These are phyloP conservation scores for Schizosaccharomyces lindneri DNA, from an alignment of 805 yeast species.

Conservation along the genomic window DNA sequence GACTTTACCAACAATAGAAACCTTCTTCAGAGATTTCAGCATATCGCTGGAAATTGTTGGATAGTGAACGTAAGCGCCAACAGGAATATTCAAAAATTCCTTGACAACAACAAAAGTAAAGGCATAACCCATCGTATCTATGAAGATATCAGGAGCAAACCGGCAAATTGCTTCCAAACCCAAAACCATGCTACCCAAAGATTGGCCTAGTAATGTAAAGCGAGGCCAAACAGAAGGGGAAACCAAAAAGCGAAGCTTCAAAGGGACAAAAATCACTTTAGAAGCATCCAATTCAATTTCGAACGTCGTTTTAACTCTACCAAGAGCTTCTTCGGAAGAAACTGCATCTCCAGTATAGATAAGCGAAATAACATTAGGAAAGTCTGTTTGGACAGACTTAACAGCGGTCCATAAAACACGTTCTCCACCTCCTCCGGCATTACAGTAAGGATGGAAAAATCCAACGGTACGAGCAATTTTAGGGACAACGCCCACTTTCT, in stretches of 20 bases:
- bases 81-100: constrained; percentile 38
- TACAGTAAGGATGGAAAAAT: constrained; percentile 78
- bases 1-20: constrained; percentile 9
- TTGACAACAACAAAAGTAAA: constrained; percentile 50
- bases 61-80: constrained; percentile 76
- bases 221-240: constrained; percentile 52
- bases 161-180: constrained; percentile 44
- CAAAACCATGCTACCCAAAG: constrained; percentile 48
- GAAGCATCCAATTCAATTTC: constrained; percentile 20
- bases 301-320: constrained; percentile 24
- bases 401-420: constrained; percentile 90
- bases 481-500: neutral
- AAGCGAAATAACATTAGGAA: constrained; percentile 28
- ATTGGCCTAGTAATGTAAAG: constrained; percentile 70
- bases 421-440: constrained; percentile 97
- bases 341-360: constrained; percentile 45
- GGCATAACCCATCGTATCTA: constrained; percentile 89
- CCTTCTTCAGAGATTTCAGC: constrained; percentile 32
- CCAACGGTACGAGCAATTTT: constrained; percentile 21
- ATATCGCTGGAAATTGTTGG: constrained; percentile 78
- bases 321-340: constrained; percentile 13
- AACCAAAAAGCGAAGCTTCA: constrained; percentile 32
- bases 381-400: constrained; percentile 31
- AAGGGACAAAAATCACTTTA: constrained; percentile 37
- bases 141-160: constrained; percentile 64